These are phyloP conservation scores for Verbena officinalis DNA, from an alignment of 257 asterid species.

Conservation along the genomic window DNA sequence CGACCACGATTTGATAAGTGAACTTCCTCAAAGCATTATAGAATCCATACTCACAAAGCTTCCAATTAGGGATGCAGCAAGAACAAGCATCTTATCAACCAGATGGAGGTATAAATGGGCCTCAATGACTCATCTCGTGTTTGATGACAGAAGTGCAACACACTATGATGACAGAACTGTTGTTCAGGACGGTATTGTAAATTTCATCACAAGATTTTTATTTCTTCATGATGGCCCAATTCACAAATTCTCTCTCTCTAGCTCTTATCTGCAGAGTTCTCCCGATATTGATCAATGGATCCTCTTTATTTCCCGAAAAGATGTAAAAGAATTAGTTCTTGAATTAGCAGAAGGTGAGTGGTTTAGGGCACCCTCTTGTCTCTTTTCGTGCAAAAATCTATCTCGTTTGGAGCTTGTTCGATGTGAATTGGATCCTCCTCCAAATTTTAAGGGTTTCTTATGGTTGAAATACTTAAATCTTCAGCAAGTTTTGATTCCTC, in stretches of 20 bases:
- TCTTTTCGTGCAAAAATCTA: slow-evolving; percentile 65
- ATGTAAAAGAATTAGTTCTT: slow-evolving; percentile 65
- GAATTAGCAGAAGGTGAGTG: slow-evolving; percentile 80
- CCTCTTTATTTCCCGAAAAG: slow-evolving; percentile 78
- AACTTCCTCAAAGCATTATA: slow-evolving; percentile 80
- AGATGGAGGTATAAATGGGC: slow-evolving; percentile 93
- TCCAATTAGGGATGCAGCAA: slow-evolving; percentile 72
- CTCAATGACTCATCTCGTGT: slow-evolving; percentile 62
- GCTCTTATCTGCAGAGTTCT: slow-evolving; percentile 48
- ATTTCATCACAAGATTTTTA: slow-evolving; percentile 63
- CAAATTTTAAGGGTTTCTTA: slow-evolving; percentile 66
- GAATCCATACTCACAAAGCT: slow-evolving; percentile 76
- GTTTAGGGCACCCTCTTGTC: slow-evolving; percentile 78
- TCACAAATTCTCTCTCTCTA: slow-evolving; percentile 65
- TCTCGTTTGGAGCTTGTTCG: slow-evolving; percentile 69
- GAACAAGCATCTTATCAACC: slow-evolving; percentile 69
- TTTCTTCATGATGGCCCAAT: slow-evolving; percentile 89
- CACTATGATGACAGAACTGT: slow-evolving; percentile 38
- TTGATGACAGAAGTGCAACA: slow-evolving; percentile 58
- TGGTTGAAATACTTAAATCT: slow-evolving; percentile 67
- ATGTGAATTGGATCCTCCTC: slow-evolving; percentile 77
- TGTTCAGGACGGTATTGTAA: slow-evolving; percentile 47
- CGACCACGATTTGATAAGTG: slow-evolving; percentile 63
- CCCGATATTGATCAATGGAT: slow-evolving; percentile 88
- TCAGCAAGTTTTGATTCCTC: slow-evolving; percentile 68